These are phyloP conservation scores for Penicillium lagena DNA, from an alignment of 495 filamentous ascomycete species.

Conservation along the genomic window DNA sequence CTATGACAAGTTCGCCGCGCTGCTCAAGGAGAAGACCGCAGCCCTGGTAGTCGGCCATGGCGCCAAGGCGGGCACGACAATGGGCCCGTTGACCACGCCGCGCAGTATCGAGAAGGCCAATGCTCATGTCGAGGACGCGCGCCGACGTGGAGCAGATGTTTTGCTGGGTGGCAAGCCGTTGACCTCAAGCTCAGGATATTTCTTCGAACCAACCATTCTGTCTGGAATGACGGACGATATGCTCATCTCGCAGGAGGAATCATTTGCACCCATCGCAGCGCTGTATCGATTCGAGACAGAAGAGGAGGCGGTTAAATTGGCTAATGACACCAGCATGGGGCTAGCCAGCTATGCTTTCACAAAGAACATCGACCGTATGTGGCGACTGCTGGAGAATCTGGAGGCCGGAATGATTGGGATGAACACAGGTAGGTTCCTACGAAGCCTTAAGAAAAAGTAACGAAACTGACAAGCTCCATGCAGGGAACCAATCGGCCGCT, in stretches of 20 bases:
- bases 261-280: constrained; percentile 62
- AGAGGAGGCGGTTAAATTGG: constrained; percentile 55
- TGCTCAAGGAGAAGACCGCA: constrained; percentile 48
- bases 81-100: constrained; percentile 64
- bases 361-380: constrained; percentile 65
- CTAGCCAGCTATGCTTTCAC: constrained; percentile 68
- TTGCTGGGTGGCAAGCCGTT: constrained; percentile 53
- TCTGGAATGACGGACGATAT: constrained; percentile 54
- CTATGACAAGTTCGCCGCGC: constrained; percentile 46
- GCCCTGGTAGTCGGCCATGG: constrained; percentile 63
- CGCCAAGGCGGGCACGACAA: constrained; percentile 47
- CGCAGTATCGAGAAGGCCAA: constrained; percentile 57
- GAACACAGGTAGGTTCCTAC: constrained; percentile 48
- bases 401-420: constrained; percentile 74
- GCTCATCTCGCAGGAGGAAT: constrained; percentile 62
- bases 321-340: constrained; percentile 66
- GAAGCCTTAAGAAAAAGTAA: neutral
- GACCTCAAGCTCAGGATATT: constrained; percentile 49
- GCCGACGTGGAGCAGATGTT: constrained; percentile 49
- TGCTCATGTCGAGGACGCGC: constrained; percentile 58
- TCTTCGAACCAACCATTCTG: constrained; percentile 68
- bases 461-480: neutral
- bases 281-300: constrained; percentile 66
- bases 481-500: constrained; percentile 57
- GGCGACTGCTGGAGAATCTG: constrained; percentile 66